Base-by-base conservation (phyloP, 495 filamentous ascomycete species). In the Penicillium silybi region DNA sequence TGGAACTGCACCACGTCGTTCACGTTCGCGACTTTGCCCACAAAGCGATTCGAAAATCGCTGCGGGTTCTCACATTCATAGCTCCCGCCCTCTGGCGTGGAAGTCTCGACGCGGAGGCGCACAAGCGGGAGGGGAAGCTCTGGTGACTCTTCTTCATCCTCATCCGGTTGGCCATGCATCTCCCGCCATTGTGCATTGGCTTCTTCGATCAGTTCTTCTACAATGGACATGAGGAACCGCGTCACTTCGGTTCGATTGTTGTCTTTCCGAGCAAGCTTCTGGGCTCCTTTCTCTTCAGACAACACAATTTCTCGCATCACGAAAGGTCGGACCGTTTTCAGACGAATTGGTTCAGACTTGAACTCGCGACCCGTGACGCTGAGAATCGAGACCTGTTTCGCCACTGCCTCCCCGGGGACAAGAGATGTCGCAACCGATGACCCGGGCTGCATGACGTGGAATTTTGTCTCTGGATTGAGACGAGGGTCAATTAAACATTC, bases 11-110 rank as follows among this genome's bases (percentile, higher is more conserved):
- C 83, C 1, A 99, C 90, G 56, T 99, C 93, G 57, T 88, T 93
- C 1, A 87, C 82, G 58, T 99, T 99, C 9, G 93, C 93, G 0
- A 97, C 93, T 60, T 86, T 90, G 6, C 84, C 85, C 1, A 86
- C 79, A 57, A 99, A 99, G 4, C 92, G 83, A 66, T 95, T 96
- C 0, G 95, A 97, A 58, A 97, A 97, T 4, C 93, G 83, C 61
- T 97, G 93, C 15, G 93, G 93, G 53, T 99, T 99, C 62, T 97
- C 95, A 49, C 85, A 87, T 50, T 97, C 90, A 58, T 87, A 99
- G 39, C 82, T 80, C 35, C 89, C 87, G 20, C 90, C 89, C 26
- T 97, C 90, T 0, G 89, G 88, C 1, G 92, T 85, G 0, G 91
- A 85, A 53, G 87, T 93, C 58, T 99, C 93, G 6, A 99, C 92